These are phyloP conservation scores for Rhizophora mangle DNA, from an alignment of 345 rosid species.

Conservation along the genomic window DNA sequence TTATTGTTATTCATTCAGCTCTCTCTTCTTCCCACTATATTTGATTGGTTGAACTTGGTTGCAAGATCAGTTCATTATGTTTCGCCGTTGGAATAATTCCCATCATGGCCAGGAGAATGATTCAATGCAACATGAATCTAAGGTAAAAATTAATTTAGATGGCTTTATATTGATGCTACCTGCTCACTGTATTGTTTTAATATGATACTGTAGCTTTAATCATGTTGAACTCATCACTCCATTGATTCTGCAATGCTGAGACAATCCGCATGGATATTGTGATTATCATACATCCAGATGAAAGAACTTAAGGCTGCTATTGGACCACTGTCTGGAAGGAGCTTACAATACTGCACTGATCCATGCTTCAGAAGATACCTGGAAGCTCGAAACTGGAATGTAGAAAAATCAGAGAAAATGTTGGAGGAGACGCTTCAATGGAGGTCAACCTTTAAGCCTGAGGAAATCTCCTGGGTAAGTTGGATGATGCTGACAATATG, in stretches of 20 bases:
- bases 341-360: slow-evolving; percentile 56
- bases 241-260: background rate
- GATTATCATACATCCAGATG: slow-evolving; percentile 34
- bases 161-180: background rate
- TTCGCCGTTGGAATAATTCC: slow-evolving; percentile 52
- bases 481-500: slow-evolving; percentile 1
- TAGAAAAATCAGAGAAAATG: slow-evolving; percentile 78
- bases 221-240: background rate
- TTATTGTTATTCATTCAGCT: too few species aligned
- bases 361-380: slow-evolving; percentile 80
- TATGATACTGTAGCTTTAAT: background rate
- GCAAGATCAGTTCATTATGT: slow-evolving; percentile 43
- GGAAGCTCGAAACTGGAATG: slow-evolving; percentile 86
- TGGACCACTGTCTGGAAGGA: slow-evolving; percentile 56
- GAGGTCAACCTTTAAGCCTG: slow-evolving; percentile 78
- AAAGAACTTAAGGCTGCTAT: slow-evolving; percentile 58
- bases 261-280: background rate
- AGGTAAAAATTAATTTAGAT: slow-evolving; percentile 40
- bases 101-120: slow-evolving; percentile 52
- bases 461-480: slow-evolving; percentile 82
- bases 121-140: slow-evolving; percentile 39
- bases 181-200: background rate
- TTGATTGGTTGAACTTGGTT: slow-evolving; percentile 20
- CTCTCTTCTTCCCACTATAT: background rate
- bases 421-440: slow-evolving; percentile 73